phyloP scores from a whole-genome alignment of 2,329 filamentous ascomycete genomes.

The Talaromyces sp. region DNA sequence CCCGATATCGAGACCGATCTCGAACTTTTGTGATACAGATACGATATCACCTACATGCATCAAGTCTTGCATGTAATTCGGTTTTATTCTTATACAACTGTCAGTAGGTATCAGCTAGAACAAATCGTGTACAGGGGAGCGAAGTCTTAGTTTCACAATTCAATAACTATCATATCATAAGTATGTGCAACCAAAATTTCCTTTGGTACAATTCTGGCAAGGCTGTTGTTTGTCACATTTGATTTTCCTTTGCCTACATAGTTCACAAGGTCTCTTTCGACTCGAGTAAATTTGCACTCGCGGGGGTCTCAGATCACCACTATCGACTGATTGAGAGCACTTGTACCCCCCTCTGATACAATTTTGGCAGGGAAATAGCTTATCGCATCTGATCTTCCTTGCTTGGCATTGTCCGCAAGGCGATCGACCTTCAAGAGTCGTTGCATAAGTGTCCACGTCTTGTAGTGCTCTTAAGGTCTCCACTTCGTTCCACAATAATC shows the following conservation, averaged over 20 bases:
- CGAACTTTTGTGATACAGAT: not conserved
- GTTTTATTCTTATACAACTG: not conserved
- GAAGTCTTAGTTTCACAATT: not conserved
- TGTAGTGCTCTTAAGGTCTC: not conserved
- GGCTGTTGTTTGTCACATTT: conserved; percentile 15
- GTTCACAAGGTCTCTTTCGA: conserved; percentile 5
- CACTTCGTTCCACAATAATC: conserved; percentile 26
- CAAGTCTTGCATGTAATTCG: not conserved
- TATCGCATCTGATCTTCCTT: conserved; percentile 12
- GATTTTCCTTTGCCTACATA: conserved; percentile 10
- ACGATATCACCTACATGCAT: not conserved
- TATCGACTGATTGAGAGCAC: not conserved
- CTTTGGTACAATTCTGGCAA: conserved; percentile 13
- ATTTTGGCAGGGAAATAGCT: conserved; percentile 11
- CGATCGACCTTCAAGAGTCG: not conserved
- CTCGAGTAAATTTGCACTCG: conserved; percentile 4
- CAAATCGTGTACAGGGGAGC: not conserved
- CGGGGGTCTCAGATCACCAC: not conserved
- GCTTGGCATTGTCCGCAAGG: conserved; percentile 12
- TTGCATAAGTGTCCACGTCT: not conserved
- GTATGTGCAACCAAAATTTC: not conserved
- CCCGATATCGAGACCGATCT: not conserved
- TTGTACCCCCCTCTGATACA: not conserved
- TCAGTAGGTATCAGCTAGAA: not conserved
- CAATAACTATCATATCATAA: not conserved